These are phyloP conservation scores for Teratosphaeria zuluensis DNA, from an alignment of 2,329 filamentous ascomycete genomes.

Conservation along the genomic window DNA sequence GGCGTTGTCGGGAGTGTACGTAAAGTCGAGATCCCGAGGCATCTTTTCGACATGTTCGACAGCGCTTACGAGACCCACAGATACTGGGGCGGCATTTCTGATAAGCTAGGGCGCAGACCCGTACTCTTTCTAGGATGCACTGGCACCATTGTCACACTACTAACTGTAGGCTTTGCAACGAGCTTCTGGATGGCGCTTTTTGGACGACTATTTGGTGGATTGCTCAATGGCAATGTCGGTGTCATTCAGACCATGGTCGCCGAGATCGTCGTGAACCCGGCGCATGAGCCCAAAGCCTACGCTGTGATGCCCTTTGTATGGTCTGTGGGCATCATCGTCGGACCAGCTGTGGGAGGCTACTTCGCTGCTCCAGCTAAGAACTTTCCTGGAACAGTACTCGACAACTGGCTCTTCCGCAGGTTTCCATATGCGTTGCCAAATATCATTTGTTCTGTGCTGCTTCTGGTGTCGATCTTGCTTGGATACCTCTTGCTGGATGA, in stretches of 20 bases:
- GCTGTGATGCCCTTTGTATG: constrained; percentile 92
- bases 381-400: constrained; percentile 62
- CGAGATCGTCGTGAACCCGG: constrained; percentile 71
- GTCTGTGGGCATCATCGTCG: constrained; percentile 81
- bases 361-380: constrained; percentile 69
- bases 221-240: constrained; percentile 85
- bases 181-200: constrained; percentile 77
- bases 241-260: constrained; percentile 74
- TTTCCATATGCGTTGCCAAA: constrained; percentile 89
- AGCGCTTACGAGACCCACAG: constrained; percentile 9
- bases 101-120: constrained; percentile 74
- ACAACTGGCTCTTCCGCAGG: constrained; percentile 58
- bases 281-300: constrained; percentile 81
- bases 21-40: not conserved
- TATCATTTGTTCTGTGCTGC: constrained; percentile 66
- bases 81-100: constrained; percentile 76
- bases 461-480: constrained; percentile 67
- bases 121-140: constrained; percentile 71
- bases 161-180: constrained; percentile 71
- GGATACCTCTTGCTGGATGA: constrained; percentile 78
- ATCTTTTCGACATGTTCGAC: not conserved
- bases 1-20: constrained; percentile 64
- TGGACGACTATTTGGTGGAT: constrained; percentile 66
- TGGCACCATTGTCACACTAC: constrained; percentile 72
- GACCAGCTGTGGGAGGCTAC: constrained; percentile 76